A percentile compares a stretch with the other conserved stretches of the same genome.
Evolutionary conservation across 768 basidiomycete genomes (phyloP).

Genomic region (Mrakia blollopis): DNA sequence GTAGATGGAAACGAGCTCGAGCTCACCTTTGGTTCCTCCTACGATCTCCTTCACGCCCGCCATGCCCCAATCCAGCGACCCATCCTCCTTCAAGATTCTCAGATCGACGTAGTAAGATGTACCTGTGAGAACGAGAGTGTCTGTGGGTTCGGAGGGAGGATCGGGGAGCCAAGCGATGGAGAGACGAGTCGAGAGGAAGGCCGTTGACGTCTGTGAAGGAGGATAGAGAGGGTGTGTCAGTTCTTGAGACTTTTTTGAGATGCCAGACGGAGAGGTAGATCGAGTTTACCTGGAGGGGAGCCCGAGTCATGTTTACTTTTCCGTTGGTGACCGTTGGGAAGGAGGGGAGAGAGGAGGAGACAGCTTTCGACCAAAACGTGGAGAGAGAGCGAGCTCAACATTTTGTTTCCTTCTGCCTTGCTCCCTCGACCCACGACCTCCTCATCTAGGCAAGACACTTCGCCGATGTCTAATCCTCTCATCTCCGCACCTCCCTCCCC

Average conservation of each 20-base stretch:
- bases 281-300: background rate
- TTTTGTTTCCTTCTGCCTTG: too few relatives aligned
- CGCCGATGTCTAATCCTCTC: too few relatives aligned
- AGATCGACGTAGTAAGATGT: constrained; percentile 33
- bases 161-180: constrained; percentile 32
- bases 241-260: background rate
- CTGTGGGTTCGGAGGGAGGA: constrained; percentile 14
- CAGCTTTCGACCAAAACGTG: too few relatives aligned
- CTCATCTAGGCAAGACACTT: too few relatives aligned
- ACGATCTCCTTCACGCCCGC: constrained; percentile 29
- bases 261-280: background rate
- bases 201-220: background rate
- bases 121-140: constrained; percentile 30
- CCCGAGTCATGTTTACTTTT: too few relatives aligned
- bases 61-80: constrained; percentile 31
- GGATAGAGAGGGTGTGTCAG: background rate
- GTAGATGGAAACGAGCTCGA: background rate
- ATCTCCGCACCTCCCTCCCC: background rate
- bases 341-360: too few relatives aligned
- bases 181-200: constrained; percentile 29
- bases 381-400: too few relatives aligned
- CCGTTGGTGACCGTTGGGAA: too few relatives aligned
- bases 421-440: too few relatives aligned
- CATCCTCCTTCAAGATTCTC: constrained; percentile 17
- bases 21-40: constrained; percentile 24